Base-by-base conservation (phyloP, 768 basidiomycete genomes). In the Pulveroboletus sp. region DNA sequence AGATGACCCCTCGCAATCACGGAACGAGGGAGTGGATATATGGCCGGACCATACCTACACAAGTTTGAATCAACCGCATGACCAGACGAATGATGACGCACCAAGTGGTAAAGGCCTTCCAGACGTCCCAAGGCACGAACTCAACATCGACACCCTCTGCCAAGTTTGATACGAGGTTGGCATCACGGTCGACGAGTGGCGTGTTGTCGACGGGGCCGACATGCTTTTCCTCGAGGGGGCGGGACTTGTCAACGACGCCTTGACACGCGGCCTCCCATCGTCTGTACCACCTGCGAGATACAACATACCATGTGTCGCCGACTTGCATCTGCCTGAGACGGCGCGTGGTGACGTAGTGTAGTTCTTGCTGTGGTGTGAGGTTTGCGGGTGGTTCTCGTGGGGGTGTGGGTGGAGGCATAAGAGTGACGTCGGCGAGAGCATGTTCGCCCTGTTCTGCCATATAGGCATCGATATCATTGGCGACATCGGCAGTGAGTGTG, bases 251-350 rank as follows among this genome's bases (percentile, higher is more conserved):
- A 26, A 73, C 62, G 55, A 81, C 69, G 27, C 86, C 87, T 0
- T 79, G 76, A 61, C 85, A 85, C 10, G 88, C 89, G 58, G 79
- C 80, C 54, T 76, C 69, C 85, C 88, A 94, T 31, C 81, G 79
- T 50, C 77, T 77, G 72, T 78, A 88, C 92, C 92, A 95, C 18
- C 60, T 58, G 43, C 77, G 68, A 18, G 83, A 76, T 27, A 94
- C 74, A 43, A 94, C 69, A 69, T 81, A 92, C 91, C 91, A 93
- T 8, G 75, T 82, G 44, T 91, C 81, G 39, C 86, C 86, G 8
- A 75, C 69, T 28, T 74, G 70, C 76, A 92, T 80, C 37, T 73
- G 69, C 39, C 60, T 65, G 36, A 58, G 61, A 57, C 78, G 77
- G 12, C 73, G 73, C 6, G 69, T 64, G 18, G 78, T 66, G 59